Percentiles rank a stretch among this genome's conserved stretches.
These are phyloP conservation scores for Talaromyces ruber DNA, from an alignment of 495 filamentous ascomycete genomes.

Conservation along the genomic window DNA sequence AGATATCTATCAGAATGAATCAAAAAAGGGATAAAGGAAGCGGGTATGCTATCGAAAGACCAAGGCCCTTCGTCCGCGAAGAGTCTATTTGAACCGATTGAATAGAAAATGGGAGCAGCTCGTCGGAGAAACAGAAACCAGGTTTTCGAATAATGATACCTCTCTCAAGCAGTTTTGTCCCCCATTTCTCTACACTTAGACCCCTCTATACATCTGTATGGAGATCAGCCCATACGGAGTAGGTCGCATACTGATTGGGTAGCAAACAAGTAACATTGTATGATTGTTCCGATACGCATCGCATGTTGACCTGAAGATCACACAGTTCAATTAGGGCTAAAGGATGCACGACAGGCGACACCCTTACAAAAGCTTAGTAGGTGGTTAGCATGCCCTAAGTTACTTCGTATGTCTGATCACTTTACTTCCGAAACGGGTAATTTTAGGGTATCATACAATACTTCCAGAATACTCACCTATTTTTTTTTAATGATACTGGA, in stretches of 20 bases:
- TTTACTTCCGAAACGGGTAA: not conserved
- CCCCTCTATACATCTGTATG: not conserved
- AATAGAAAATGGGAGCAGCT: not conserved
- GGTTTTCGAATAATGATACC: not conserved
- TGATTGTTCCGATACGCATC: not conserved
- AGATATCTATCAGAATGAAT: not conserved
- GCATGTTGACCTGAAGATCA: not conserved
- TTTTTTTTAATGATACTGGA: not conserved
- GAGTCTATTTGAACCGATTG: not conserved
- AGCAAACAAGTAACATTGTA: not conserved
- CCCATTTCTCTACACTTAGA: not conserved
- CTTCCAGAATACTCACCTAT: not conserved
- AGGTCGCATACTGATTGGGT: not conserved
- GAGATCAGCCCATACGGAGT: not conserved
- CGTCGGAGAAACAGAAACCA: not conserved
- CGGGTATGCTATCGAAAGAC: not conserved
- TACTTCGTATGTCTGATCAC: not conserved
- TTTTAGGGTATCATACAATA: not conserved
- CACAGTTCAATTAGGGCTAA: not conserved
- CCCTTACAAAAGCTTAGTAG: not conserved
- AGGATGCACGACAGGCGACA: not conserved
- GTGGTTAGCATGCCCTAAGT: not conserved
- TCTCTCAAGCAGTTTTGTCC: not conserved
- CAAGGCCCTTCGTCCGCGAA: not conserved
- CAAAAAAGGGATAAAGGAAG: not conserved